Evolutionary conservation across 225 moss, liverwort and hornwort genomes (phyloP), one percentile per base, ranked within the genome.

Genomic region (Bryoerythrophyllum caledonicum): DNA sequence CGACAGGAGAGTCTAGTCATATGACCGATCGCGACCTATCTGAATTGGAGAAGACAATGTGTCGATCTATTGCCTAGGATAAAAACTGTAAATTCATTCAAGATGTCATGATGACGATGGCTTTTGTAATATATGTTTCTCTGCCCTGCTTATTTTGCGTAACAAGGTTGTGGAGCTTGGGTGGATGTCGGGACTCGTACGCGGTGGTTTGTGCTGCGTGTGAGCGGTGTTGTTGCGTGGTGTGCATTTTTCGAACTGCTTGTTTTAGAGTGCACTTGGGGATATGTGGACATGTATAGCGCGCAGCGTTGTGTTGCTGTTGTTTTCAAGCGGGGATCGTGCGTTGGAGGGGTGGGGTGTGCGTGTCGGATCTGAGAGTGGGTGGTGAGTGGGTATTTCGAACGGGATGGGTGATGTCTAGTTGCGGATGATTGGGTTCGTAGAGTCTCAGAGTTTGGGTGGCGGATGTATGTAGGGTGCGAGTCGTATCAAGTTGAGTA

Each of bases 81-180:
- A 81, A 71, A 76, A 83, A 80, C 81, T 88, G 88, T 86, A 88
- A 57, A 86, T 88, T 86, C 85, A 88, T 88, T 88, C 85, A 88
- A 86, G 88, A 88, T 83, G 85, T 88, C 82, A 81, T 81, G 85
- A 80, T 83, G 85, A 81, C 81, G 81, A 83, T 86, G 88, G 88
- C 81, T 82, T 88, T 79, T 88, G 88, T 88, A 88, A 88, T 88
- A 88, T 88, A 88, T 75, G 88, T 85, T 75, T 78, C 85, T 79
- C 85, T 81, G 81, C 83, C 81, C 79, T 88, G 81, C 83, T 62
- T 73, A 54, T 84, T 81, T 81, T 84, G 78, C 81, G 34, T 28
- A 67, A 63, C 40, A 49, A 17, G 6, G n/a, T 23, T 6, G 71
- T 16, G 48, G 4, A 16, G 46, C 8, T 1, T 25, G 0, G 40